Base-by-base conservation (phyloP, 1,284 basidiomycete species). In the Marasmius oreades region DNA sequence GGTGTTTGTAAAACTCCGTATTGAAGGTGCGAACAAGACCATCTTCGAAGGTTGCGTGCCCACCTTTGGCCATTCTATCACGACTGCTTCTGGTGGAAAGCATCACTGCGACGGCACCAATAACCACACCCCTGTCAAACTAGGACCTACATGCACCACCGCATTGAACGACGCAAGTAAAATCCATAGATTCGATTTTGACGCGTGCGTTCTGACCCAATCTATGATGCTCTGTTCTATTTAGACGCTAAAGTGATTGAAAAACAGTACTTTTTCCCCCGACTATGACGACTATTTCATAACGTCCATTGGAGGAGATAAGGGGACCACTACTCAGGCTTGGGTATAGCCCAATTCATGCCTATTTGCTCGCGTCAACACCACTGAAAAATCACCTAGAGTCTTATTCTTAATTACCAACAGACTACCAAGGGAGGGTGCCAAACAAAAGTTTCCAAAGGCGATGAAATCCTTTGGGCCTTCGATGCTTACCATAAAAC, bases 31-130 rank as follows among this genome's bases (percentile, higher is more conserved):
- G 5, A 45, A 64, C 6, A 55, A 61, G 3, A 77, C 74, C 2
- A 72, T 76, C 23, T 77, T 72, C 56, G 75, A 77, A 53, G 71
- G 66, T 1, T 50, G 55, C 1, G 60, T 78, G 31, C 53, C 69
- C 52, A 76, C 76, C 7, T 60, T 55, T 34, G 74, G 75, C 18
- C 76, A 76, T 58, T 65, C 71, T 48, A 66, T 77, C 14, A 71
- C 71, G 3, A 73, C 73, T 0, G 53, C 62, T 22, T 69, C 67
- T 11, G 73, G 71, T 7, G 75, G 70, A 2, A 73, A 61, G 10
- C 72, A 73, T 55, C 69, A 68, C 23, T 77, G 75, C 63, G 73
- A 77, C 61, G 75, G 76, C 11, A 73, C 73, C 6, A 77, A 78
- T 55, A 61, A 69, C 51, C 45, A 64, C n/a, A 61, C 61, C 5